Conservation (phyloP, 768 basidiomycete genomes). For the Tubosaeta sp. region DNA sequence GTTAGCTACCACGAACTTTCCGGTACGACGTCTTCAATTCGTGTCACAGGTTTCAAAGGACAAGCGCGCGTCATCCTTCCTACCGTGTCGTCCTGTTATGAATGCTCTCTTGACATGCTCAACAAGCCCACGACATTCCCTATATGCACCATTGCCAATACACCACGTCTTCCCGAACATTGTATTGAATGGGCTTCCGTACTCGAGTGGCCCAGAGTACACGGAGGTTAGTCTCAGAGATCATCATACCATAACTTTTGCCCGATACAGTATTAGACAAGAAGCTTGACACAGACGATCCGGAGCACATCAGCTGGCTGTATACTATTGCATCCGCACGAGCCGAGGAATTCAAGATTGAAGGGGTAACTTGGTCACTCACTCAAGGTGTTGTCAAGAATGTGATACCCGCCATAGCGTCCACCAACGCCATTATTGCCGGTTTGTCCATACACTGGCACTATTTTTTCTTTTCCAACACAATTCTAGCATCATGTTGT, state of each 20-base stretch:
- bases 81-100: conserved; percentile 93
- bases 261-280: conserved; percentile 48
- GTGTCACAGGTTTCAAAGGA: conserved; percentile 83
- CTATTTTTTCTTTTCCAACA: conserved; percentile 2
- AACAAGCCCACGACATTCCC: conserved; percentile 97
- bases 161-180: conserved; percentile 95
- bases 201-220: conserved; percentile 94
- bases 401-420: conserved; percentile 98
- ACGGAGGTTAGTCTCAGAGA: conserved; percentile 56
- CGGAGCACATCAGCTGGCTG: conserved; percentile 94
- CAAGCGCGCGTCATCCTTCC: conserved; percentile 97
- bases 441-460: conserved; percentile 43
- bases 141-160: conserved; percentile 98
- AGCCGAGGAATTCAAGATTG: conserved; percentile 93
- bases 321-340: conserved; percentile 76
- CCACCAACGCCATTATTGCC: conserved; percentile 97
- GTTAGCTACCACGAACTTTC: conserved; percentile 34
- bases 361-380: conserved; percentile 95
- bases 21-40: not conserved
- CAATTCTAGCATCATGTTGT: conserved; percentile 78
- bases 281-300: conserved; percentile 96
- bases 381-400: conserved; percentile 99
- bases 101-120: conserved; percentile 97
- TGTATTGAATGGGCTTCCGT: conserved; percentile 99
- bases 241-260: not conserved